Evolutionary conservation across 352 stramenopile genomes (phyloP).

Genomic region (Aphanomyces cochlioides): DNA sequence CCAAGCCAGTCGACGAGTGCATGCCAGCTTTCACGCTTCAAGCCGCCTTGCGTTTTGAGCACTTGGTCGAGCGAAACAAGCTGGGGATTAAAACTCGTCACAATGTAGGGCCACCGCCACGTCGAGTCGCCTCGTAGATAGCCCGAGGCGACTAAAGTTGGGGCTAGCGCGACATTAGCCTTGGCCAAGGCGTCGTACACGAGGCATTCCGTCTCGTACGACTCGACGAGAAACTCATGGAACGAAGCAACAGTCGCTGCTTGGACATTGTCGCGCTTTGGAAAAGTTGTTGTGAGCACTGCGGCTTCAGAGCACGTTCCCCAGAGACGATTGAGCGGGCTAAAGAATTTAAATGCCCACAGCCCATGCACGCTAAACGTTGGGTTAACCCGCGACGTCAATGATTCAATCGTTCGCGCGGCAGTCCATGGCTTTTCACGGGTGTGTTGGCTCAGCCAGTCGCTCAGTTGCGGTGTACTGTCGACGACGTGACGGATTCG

Average conservation of each 20-base stretch:
- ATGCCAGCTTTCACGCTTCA: conserved; percentile 49
- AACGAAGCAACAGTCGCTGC: conserved; percentile 4
- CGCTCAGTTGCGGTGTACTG: neutral
- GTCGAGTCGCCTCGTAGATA: conserved; percentile 16
- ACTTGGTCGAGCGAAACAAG: conserved; percentile 51
- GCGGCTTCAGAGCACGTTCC: conserved; percentile 69
- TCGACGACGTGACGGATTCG: conserved; percentile 1
- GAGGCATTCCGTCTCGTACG: conserved; percentile 20
- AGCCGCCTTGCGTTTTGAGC: conserved; percentile 46
- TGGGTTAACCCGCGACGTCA: conserved; percentile 76
- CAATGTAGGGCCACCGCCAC: conserved; percentile 83
- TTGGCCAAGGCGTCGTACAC: conserved; percentile 8
- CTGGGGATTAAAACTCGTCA: conserved; percentile 62
- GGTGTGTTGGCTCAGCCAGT: conserved; percentile 22
- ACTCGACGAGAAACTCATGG: conserved; percentile 15
- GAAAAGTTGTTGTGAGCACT: conserved; percentile 58
- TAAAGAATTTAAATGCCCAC: conserved; percentile 79
- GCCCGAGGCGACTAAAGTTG: conserved; percentile 12
- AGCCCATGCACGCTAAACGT: conserved; percentile 61
- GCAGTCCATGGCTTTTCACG: neutral
- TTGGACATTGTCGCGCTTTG: conserved; percentile 24
- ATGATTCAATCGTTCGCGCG: neutral
- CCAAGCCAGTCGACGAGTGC: conserved; percentile 58
- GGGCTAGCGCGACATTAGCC: neutral
- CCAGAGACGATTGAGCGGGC: conserved; percentile 78